Evolutionary conservation across 139 green algal genomes (phyloP).

Genomic region (Coelastrella sp.): DNA sequence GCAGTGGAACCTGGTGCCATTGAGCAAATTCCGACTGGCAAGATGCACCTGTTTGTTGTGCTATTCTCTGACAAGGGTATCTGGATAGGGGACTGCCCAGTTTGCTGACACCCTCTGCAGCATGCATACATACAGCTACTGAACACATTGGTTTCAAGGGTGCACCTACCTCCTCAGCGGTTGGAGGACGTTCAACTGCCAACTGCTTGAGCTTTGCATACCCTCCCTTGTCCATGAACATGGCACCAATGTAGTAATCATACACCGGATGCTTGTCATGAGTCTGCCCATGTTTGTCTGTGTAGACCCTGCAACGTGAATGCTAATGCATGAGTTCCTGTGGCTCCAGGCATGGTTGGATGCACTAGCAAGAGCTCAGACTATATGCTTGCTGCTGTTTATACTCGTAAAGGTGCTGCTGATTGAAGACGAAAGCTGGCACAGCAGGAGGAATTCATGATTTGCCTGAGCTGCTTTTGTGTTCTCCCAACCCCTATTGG

Average conservation of each 20-base stretch:
- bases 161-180: constrained; percentile 51
- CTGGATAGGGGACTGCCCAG: not conserved
- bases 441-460: too few species aligned
- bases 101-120: not conserved
- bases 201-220: constrained; percentile 54
- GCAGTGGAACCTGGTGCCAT: not conserved
- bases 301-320: constrained; percentile 55
- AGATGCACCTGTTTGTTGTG: too few species aligned
- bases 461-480: too few species aligned
- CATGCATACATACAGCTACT: not conserved
- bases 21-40: too few species aligned
- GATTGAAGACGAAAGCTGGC: too few species aligned
- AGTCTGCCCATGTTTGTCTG: constrained; percentile 35
- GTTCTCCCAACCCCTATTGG: too few species aligned
- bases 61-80: too few species aligned
- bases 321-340: not conserved
- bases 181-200: constrained; percentile 44
- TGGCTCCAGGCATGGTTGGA: too few species aligned
- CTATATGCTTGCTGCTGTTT: too few species aligned
- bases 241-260: constrained; percentile 72
- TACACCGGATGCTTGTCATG: constrained; percentile 70
- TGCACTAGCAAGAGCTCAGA: too few species aligned
- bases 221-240: constrained; percentile 79
- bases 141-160: not conserved
- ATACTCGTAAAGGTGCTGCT: too few species aligned